Conservation (phyloP, 345 rosid species). For the Sonneratia alba region DNA sequence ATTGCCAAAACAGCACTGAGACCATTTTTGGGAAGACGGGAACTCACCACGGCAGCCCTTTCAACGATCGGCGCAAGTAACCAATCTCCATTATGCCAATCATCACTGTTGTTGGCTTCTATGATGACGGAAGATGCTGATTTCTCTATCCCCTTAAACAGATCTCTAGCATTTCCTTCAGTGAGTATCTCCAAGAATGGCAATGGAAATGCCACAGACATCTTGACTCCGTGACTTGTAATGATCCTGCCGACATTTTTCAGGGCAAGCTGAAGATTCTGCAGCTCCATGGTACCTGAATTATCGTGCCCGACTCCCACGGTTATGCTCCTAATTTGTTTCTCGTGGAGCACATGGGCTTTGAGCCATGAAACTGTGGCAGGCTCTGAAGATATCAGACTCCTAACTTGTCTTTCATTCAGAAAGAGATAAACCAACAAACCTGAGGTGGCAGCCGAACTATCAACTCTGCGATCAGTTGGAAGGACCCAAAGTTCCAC, state of each 20-base stretch:
- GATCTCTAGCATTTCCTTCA: constrained; percentile 11
- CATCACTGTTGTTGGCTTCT: constrained; percentile 16
- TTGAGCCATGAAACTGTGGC: constrained; percentile 29
- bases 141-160: constrained; percentile 23
- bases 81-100: constrained; percentile 17
- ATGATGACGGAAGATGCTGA: constrained; percentile 20
- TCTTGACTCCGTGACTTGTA: constrained; percentile 11
- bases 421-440: constrained; percentile 27
- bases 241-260: constrained; percentile 22
- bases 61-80: constrained; percentile 18
- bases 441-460: constrained; percentile 8
- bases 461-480: constrained; percentile 15
- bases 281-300: constrained; percentile 12
- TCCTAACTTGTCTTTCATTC: constrained; percentile 16
- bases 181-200: constrained; percentile 27
- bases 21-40: constrained; percentile 16
- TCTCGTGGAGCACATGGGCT: constrained; percentile 2
- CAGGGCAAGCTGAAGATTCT: constrained; percentile 20
- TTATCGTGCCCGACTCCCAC: constrained; percentile 10
- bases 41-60: constrained; percentile 13
- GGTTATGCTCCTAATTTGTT: constrained; percentile 19
- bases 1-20: constrained; percentile 18
- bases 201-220: constrained; percentile 30
- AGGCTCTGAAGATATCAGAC: constrained; percentile 15
- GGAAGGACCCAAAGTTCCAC: constrained; percentile 3